A percentile compares a stretch with the other conserved stretches of the same genome.
Evolutionary conservation across 2,329 filamentous ascomycete species (phyloP).

Genomic region (Paracoccidioides brasiliensis): DNA sequence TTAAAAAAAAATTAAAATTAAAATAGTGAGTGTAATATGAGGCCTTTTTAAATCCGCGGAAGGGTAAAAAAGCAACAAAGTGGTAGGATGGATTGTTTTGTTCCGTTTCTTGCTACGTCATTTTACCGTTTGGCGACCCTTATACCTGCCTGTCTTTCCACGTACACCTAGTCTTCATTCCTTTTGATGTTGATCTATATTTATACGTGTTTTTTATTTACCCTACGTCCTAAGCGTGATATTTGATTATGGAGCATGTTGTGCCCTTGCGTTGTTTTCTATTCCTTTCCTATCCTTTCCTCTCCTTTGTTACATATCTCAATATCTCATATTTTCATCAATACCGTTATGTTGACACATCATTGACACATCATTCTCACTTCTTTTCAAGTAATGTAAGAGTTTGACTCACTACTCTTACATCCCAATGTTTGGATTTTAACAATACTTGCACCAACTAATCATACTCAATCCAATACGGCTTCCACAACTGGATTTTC

Average conservation of each 20-base stretch:
- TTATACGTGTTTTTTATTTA: constrained; percentile 1
- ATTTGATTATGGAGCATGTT: constrained; percentile 7
- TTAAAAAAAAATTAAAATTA: not conserved
- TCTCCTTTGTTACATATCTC: not conserved
- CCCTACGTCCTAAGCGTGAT: constrained; percentile 1
- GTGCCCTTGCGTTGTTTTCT: not conserved
- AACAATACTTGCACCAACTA: too few species aligned
- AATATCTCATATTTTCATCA: not conserved
- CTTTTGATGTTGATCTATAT: constrained; percentile 2
- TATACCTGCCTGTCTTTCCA: not conserved
- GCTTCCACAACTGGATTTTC: too few species aligned
- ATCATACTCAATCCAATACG: too few species aligned
- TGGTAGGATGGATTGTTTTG: not conserved
- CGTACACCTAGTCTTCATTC: not conserved
- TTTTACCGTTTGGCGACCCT: not conserved
- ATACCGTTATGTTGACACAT: not conserved
- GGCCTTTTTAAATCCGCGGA: not conserved
- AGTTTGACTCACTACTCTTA: too few species aligned
- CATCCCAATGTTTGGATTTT: not conserved
- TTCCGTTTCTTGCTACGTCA: not conserved
- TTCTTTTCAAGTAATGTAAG: not conserved
- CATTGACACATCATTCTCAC: not conserved
- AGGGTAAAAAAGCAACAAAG: not conserved
- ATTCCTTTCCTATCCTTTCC: not conserved
- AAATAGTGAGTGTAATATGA: not conserved